Conservation (phyloP, 495 filamentous ascomycete species). For the Pseudevernia furfuracea region DNA sequence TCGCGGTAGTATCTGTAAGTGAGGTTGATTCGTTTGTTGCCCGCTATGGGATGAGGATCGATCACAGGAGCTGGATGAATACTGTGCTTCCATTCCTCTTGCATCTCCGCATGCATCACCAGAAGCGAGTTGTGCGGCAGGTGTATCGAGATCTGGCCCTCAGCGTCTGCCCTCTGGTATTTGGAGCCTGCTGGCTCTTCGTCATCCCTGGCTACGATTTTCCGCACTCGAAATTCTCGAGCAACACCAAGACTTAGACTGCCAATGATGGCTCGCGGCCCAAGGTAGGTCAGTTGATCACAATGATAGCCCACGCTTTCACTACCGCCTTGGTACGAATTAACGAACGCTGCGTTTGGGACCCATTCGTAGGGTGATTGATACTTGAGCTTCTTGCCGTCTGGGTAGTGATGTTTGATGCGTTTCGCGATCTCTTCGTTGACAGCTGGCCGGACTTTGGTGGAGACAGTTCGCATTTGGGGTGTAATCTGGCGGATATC, state of each 20-base stretch:
- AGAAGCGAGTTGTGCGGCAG: slow-evolving; percentile 90
- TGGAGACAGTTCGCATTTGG: slow-evolving; percentile 56
- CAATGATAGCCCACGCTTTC: slow-evolving; percentile 81
- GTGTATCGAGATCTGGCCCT: slow-evolving; percentile 84
- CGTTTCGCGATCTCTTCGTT: slow-evolving; percentile 63
- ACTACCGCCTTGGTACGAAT: slow-evolving; percentile 73
- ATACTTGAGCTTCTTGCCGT: slow-evolving; percentile 64
- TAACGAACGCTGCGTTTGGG: slow-evolving; percentile 87
- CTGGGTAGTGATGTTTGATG: slow-evolving; percentile 53
- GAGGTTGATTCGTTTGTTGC: slow-evolving; percentile 77
- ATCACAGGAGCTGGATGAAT: slow-evolving; percentile 66
- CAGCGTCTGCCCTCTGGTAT: slow-evolving; percentile 43
- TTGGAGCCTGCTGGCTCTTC: slow-evolving; percentile 24
- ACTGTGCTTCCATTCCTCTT: slow-evolving; percentile 52
- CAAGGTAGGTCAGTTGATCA: slow-evolving; percentile 89
- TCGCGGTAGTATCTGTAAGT: slow-evolving; percentile 85
- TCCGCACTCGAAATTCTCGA: slow-evolving; percentile 80
- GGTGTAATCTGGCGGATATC: slow-evolving; percentile 70
- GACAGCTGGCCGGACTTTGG: slow-evolving; percentile 60
- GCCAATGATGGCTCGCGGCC: slow-evolving; percentile 79
- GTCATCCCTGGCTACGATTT: slow-evolving; percentile 55
- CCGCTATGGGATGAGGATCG: slow-evolving; percentile 73
- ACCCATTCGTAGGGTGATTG: slow-evolving; percentile 67
- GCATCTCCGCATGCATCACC: slow-evolving; percentile 86
- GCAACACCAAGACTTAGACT: slow-evolving; percentile 83